phyloP scores from a whole-genome alignment of 345 rosid genomes.

The Populus euphratica region DNA sequence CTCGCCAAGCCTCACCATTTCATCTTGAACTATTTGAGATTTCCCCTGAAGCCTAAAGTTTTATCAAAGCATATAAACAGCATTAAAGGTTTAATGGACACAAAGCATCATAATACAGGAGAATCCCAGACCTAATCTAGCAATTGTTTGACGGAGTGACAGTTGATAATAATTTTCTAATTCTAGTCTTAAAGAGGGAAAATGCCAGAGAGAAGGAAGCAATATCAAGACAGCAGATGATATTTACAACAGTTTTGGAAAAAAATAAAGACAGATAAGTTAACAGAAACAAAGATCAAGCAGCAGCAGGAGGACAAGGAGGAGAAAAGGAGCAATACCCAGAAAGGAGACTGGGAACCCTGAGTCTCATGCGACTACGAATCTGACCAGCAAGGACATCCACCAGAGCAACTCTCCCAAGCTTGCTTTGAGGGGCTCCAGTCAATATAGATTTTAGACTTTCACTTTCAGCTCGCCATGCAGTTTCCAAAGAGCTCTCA shows the following conservation, averaged over 20 bases:
- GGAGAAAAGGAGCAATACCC: constrained; percentile 48
- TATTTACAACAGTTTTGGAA: neutral
- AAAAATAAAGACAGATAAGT: neutral
- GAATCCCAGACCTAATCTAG: neutral
- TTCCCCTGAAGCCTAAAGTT: constrained; percentile 83
- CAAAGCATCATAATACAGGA: neutral
- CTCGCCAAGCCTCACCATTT: constrained; percentile 82
- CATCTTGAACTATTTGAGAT: constrained; percentile 82
- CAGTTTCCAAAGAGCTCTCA: constrained; percentile 93
- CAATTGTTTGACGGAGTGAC: neutral
- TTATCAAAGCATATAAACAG: neutral
- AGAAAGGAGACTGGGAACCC: constrained; percentile 90
- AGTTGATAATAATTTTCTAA: neutral
- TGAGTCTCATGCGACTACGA: constrained; percentile 81
- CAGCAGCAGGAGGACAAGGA: neutral
- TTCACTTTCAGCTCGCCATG: constrained; percentile 99
- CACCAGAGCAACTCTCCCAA: constrained; percentile 90
- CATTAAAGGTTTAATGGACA: neutral
- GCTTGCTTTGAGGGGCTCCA: constrained; percentile 88
- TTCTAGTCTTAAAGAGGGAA: neutral
- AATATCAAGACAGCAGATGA: neutral
- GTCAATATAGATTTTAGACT: constrained; percentile 72
- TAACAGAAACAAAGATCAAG: neutral
- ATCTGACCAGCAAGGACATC: constrained; percentile 90
- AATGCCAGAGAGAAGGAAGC: neutral